Base-by-base conservation (phyloP, 2,329 filamentous ascomycete genomes). In the Phymatotrichopsis omnivora region DNA sequence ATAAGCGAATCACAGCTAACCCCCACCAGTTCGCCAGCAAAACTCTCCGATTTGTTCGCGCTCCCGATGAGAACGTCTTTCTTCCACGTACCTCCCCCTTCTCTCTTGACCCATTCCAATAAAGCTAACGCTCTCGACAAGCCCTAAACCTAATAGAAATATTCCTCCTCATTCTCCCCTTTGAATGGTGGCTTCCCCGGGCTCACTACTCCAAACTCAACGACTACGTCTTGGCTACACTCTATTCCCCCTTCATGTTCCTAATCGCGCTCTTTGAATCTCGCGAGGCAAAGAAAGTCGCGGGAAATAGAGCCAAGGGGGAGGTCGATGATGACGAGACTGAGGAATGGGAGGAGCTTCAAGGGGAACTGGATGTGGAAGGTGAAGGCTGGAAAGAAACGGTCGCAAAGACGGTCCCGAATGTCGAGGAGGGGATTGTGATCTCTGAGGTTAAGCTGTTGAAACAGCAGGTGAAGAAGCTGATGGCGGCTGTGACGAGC, bases 11-110 rank as follows among this genome's bases (percentile, higher is more conserved):
- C 4, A 17, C 22, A 6, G 27, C 33, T 45, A 14, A 42, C 27
- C 11, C 23, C 6, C 3, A 12, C 7, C 44, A 57, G 50, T 95
- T 94, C 65, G 75, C 85, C 0, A 83, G 93, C 56, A 94, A 94
- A 65, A 95, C 91, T 0, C 85, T 96, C 74, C 86, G 93, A 59
- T 98, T 95, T 59, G 85, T 96, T 14, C 84, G 91, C 37, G 91
- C 91, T 0, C 91, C 91, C 0, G 91, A 98, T 58, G 91, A 98
- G 64, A 98, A 98, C 57, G 91, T 98, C 44, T 98, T 91, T 65
- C 94, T 98, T 59, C 80, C 91, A 0, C 91, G 67, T 68, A 59
- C 55, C 65, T 58, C 24, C 5, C 3, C n/a, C 12, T 10, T n/a
- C 31, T 12, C 11, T 20, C 11, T 33, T 27, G 35, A 30, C n/a